These are phyloP conservation scores for Pyrenophora tritici-repentis DNA, from an alignment of 2,329 filamentous ascomycete species.

Conservation along the genomic window DNA sequence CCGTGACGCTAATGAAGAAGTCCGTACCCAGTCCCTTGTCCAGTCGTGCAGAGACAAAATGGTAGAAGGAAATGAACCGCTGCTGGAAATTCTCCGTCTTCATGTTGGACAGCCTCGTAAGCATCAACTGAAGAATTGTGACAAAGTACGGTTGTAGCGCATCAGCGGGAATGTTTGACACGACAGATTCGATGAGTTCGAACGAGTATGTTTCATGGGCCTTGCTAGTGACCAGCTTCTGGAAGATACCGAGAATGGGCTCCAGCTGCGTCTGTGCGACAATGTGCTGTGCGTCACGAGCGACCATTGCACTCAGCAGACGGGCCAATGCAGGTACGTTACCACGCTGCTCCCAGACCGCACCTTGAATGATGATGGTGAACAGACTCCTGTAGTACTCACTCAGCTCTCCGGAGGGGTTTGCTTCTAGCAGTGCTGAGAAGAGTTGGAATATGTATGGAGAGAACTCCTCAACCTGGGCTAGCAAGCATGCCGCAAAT, in stretches of 20 bases:
- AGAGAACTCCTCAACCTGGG: conserved; percentile 90
- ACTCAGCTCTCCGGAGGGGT: conserved; percentile 77
- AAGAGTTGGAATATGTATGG: conserved; percentile 97
- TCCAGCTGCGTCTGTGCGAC: conserved; percentile 80
- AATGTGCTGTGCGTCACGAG: conserved; percentile 74
- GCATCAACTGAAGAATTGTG: conserved; percentile 79
- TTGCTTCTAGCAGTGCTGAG: conserved; percentile 85
- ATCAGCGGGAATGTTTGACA: conserved; percentile 73
- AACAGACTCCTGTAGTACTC: conserved; percentile 81
- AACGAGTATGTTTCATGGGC: conserved; percentile 85
- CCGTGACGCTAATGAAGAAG: conserved; percentile 85
- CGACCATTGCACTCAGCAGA: conserved; percentile 81
- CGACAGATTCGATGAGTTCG: conserved; percentile 82
- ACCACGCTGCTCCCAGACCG: conserved; percentile 87
- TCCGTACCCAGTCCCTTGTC: conserved; percentile 87
- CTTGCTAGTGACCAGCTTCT: conserved; percentile 81
- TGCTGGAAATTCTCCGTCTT: conserved; percentile 84
- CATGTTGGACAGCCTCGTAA: conserved; percentile 71
- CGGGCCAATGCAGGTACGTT: conserved; percentile 91
- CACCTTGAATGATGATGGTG: conserved; percentile 75
- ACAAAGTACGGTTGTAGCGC: conserved; percentile 78
- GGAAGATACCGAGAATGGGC: conserved; percentile 91
- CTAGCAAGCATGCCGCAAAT: conserved; percentile 77
- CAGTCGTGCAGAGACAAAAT: conserved; percentile 80
- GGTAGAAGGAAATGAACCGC: conserved; percentile 92